These are phyloP conservation scores for Talaromyces sp. DNA, from an alignment of 2,329 filamentous ascomycete species.

Conservation along the genomic window DNA sequence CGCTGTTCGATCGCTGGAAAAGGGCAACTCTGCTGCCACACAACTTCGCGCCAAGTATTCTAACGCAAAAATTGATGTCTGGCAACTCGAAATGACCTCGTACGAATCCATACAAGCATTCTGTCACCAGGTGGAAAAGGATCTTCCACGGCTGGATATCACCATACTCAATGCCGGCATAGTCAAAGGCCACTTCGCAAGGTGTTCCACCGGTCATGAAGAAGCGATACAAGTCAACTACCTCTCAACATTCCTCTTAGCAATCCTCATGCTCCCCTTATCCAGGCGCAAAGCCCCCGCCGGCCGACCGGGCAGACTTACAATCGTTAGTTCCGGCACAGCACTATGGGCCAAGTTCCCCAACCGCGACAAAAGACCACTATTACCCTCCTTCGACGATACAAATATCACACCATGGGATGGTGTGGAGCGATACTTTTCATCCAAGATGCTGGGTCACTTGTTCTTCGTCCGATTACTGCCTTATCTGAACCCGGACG, in stretches of 20 bases:
- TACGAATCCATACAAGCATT: slow-evolving; percentile 34
- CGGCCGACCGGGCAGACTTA: slow-evolving; percentile 19
- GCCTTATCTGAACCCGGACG: slow-evolving; percentile 38
- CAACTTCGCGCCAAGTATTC: background rate
- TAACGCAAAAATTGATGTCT: background rate
- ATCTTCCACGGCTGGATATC: slow-evolving; percentile 41
- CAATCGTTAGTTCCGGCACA: slow-evolving; percentile 24
- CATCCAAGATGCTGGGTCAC: slow-evolving; percentile 21
- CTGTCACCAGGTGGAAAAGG: slow-evolving; percentile 28
- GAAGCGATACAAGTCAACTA: slow-evolving; percentile 34
- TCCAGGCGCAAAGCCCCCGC: slow-evolving; percentile 5
- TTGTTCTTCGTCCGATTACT: slow-evolving; percentile 38
- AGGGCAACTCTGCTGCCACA: slow-evolving; percentile 42
- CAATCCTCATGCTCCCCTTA: slow-evolving; percentile 25
- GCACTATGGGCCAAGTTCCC: slow-evolving; percentile 22
- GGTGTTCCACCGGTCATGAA: slow-evolving; percentile 37
- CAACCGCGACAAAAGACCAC: slow-evolving; percentile 13
- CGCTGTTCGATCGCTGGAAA: slow-evolving; percentile 42
- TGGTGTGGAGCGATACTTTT: background rate
- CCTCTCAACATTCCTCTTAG: slow-evolving; percentile 23
- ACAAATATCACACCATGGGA: background rate
- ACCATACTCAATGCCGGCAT: slow-evolving; percentile 27
- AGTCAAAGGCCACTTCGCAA: slow-evolving; percentile 19
- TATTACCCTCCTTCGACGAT: slow-evolving; percentile 29
- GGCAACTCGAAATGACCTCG: slow-evolving; percentile 15